These are phyloP conservation scores for Cladophialophora bantiana DNA, from an alignment of 2,329 filamentous ascomycete genomes.

Conservation along the genomic window DNA sequence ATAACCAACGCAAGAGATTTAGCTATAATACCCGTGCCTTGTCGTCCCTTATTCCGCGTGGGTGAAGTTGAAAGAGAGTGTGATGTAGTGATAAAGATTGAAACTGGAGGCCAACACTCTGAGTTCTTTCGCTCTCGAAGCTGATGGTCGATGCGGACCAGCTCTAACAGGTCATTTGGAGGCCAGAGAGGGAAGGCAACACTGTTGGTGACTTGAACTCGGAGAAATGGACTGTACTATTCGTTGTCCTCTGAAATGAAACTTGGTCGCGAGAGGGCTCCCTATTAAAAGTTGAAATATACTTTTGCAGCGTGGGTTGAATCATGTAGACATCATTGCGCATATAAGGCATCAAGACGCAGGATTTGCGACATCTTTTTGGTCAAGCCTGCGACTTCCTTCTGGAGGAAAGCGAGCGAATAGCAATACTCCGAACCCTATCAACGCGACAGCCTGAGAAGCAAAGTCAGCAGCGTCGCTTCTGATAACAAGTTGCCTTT, in stretches of 20 bases:
- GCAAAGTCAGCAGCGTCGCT: not conserved
- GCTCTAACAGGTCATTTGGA: not conserved
- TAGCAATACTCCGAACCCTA: slow-evolving; percentile 38
- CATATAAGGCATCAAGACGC: not conserved
- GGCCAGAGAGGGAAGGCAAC: not conserved
- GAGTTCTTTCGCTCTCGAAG: too few relatives aligned
- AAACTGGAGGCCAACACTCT: too few relatives aligned
- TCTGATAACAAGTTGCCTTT: not conserved
- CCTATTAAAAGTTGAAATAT: not conserved
- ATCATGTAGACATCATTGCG: not conserved
- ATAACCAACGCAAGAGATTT: too few relatives aligned
- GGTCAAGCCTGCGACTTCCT: slow-evolving; percentile 30
- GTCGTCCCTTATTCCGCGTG: too few relatives aligned
- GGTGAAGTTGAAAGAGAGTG: too few relatives aligned
- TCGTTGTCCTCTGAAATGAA: not conserved
- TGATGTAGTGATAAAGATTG: too few relatives aligned
- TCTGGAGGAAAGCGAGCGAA: slow-evolving; percentile 39
- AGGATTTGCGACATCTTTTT: not conserved
- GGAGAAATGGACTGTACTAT: not conserved
- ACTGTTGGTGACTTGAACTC: not conserved
- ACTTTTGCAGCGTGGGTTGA: not conserved
- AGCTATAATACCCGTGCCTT: too few relatives aligned
- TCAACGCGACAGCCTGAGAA: slow-evolving; percentile 32
- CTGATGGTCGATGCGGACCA: too few relatives aligned
- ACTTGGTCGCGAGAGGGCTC: not conserved